Base-by-base conservation (phyloP, 306 rosid genomes). In the Hippophae gyantsensis region DNA sequence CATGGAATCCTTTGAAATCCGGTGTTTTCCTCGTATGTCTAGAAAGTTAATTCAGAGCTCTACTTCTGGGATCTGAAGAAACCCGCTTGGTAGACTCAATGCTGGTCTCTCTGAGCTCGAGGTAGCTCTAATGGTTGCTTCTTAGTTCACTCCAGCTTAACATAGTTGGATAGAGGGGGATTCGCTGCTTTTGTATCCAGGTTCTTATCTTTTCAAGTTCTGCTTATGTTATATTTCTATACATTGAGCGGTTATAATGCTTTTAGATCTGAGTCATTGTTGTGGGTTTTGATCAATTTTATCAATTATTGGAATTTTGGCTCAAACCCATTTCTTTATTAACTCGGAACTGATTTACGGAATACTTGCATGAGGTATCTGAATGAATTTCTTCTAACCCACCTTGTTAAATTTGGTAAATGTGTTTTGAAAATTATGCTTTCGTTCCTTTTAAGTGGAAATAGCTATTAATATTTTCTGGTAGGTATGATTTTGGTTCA, bases 231-330 rank as follows among this genome's bases (percentile, higher is more conserved):
- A 7, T 62, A 27, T 3, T 47, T 18, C 14, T 18, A 27, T 32
- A 32, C 38, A 32, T 32, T 32, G 38, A 32, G 38, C 38, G 3
- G 38, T 32, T 32, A 45, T 55, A 46, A 51, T 45, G 68, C 72
- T 71, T 68, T 69, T 65, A 77, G 88, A 84, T 87, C 95, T 81
- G 89, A 64, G 66, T 62, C 65, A 14, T 67, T 71, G 48, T 52
- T 42, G 23, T 48, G 48, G 60, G 62, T 65, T 32, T 25, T 52
- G 12, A 48, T 56, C 62, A 54, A 38, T 66, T 42, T 38, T 9
- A 47, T 57, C 18, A 42, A 48, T 9, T 11, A 7, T 60, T 10
- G 49, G 57, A 18, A 6, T 9, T 7, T 60, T 1, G 64, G 6
- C 40, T 3, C 11, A 23, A 59, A 25, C 63, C 63, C 26, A 44